Evolutionary conservation across 2,329 filamentous ascomycete genomes (phyloP), one percentile per base, ranked within the genome.

Genomic region (Hymenoscyphus fructigenus): DNA sequence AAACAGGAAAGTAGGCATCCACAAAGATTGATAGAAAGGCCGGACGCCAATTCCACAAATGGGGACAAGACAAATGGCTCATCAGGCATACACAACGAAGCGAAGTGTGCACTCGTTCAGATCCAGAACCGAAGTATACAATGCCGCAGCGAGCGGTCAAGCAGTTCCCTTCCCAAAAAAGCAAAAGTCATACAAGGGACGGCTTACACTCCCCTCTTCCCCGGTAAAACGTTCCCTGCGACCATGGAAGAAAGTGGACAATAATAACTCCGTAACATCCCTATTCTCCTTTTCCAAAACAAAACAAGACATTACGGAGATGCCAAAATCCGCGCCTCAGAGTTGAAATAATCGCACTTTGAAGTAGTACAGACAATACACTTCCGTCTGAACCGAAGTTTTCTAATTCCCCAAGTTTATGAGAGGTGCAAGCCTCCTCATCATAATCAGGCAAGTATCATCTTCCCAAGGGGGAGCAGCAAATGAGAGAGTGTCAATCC

Each of bases 31-130:
- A 50, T 50, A 50, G 44, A 50, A 50, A 50, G 44, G 20, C 44
- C 44, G n/a, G 44, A 23, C 7, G 12, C 4, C 10, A 23, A 50
- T 23, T 20, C 44, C 44, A 23, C 44, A 50, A 50, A 50, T 23
- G n/a, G 12, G 44, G 44, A 50, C 44, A 50, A 50, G 44, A 50
- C 44, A 50, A 50, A 50, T 50, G n/a, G 44, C 44, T 50, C 44
- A 50, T 10, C 44, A 20, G 44, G 20, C 44, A 50, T 23, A 47
- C 44, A 50, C 44, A 50, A 50, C 44, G 44, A 50, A 23, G n/a
- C 10, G n/a, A 50, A 50, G 44, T 23, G 9, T 23, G 9, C 34
- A 36, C n/a, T 23, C 20, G 4, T 12, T 50, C 44, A 50, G n/a
- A 50, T 26, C 10, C 12, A 23, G n/a, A 50, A 50, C 44, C 20